phyloP scores from a whole-genome alignment of 2,329 filamentous ascomycete genomes.

The Lasiodiplodia sp. region DNA sequence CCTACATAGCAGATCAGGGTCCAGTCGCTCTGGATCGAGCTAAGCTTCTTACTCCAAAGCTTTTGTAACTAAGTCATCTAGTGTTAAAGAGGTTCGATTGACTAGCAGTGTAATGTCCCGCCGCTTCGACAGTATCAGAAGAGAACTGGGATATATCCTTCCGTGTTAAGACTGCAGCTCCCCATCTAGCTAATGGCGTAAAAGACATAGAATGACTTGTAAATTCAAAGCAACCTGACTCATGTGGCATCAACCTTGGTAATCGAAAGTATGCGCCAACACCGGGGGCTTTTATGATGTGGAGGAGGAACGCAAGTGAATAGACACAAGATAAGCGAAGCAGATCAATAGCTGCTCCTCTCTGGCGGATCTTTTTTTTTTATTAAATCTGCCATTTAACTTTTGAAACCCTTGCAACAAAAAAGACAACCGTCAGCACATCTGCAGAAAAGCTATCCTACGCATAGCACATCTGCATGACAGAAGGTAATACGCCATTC shows the following conservation, averaged over 20 bases:
- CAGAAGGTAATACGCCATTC: no score
- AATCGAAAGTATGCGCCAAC: neutral
- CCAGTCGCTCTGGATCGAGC: neutral
- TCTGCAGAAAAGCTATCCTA: no score
- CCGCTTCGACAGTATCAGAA: neutral
- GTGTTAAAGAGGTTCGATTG: neutral
- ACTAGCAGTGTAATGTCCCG: neutral
- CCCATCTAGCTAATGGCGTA: neutral
- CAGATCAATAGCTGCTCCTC: no score
- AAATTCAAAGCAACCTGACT: neutral
- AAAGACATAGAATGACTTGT: neutral
- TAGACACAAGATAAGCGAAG: no score
- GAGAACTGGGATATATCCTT: neutral
- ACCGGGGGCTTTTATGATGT: neutral
- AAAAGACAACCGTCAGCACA: no score
- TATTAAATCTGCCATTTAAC: no score
- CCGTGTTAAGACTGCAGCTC: neutral
- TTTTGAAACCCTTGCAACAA: no score
- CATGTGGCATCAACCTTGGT: neutral
- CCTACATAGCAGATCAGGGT: neutral
- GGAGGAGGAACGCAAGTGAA: neutral
- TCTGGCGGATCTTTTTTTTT: no score
- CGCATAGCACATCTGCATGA: no score
- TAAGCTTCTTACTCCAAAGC: neutral
- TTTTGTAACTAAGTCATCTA: no score